phyloP scores from a whole-genome alignment of 1,284 basidiomycete genomes.

The Ceratobasidium sp. region DNA sequence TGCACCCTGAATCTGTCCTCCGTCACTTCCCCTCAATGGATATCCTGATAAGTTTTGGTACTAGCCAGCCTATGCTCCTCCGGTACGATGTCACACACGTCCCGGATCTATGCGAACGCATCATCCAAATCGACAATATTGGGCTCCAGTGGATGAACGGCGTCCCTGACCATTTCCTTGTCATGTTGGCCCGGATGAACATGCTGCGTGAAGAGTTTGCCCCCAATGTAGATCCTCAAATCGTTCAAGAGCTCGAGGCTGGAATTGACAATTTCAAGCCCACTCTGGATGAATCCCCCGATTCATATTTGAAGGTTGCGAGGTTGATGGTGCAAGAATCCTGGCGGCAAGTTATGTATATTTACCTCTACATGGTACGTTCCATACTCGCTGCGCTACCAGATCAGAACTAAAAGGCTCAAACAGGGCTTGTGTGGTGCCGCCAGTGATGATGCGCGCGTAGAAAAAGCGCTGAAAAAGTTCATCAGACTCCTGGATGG shows the following conservation, averaged over 20 bases:
- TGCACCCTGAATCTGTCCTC: not conserved
- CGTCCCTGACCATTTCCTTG: conserved; percentile 14
- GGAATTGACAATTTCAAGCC: not conserved
- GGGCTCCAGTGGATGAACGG: conserved; percentile 25
- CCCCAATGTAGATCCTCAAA: not conserved
- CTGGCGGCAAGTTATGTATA: conserved; percentile 14
- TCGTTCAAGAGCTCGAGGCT: conserved; percentile 5
- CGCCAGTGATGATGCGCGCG: conserved; percentile 1
- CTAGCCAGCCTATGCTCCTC: conserved; percentile 18
- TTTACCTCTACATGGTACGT: conserved; percentile 35
- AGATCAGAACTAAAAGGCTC: not conserved
- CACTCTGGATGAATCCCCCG: not conserved
- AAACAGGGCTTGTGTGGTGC: not conserved
- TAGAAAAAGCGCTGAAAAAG: not conserved
- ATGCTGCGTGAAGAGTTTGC: conserved; percentile 6
- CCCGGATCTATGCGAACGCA: not conserved
- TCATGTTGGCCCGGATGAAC: conserved; percentile 26
- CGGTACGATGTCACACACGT: conserved; percentile 5
- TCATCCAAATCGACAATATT: not conserved
- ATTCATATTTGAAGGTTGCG: conserved; percentile 13
- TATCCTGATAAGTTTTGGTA: not conserved
- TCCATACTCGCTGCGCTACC: not conserved
- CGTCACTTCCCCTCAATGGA: conserved; percentile 2
- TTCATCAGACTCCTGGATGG: conserved; percentile 3
- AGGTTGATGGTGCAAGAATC: conserved; percentile 28